Percentiles rank a stretch among this genome's conserved stretches.
Evolutionary conservation across 352 stramenopile genomes (phyloP).

Genomic region (Globisporangium radiosum): DNA sequence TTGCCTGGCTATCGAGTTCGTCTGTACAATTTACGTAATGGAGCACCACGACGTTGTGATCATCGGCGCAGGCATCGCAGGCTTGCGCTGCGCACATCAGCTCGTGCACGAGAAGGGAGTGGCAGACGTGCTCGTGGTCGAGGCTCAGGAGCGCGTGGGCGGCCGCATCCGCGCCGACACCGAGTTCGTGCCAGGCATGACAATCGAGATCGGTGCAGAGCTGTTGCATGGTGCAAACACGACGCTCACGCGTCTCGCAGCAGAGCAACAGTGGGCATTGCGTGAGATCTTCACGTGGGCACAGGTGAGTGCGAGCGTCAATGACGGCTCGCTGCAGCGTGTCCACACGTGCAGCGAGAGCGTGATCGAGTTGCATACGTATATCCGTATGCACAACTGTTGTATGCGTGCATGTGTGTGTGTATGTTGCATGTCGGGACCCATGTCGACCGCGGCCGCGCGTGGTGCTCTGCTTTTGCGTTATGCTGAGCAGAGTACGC

Average conservation of each 20-base stretch:
- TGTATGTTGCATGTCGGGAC: conserved; percentile 11
- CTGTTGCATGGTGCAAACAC: conserved; percentile 73
- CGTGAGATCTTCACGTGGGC: conserved; percentile 84
- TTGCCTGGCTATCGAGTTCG: too few species aligned
- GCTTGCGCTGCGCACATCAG: conserved; percentile 58
- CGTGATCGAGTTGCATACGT: neutral
- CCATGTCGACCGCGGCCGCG: neutral
- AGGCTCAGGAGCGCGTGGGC: conserved; percentile 56
- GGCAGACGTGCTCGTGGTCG: conserved; percentile 65
- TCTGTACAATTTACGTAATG: neutral
- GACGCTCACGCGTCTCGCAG: conserved; percentile 58
- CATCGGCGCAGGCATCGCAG: conserved; percentile 59
- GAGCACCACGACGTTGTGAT: conserved; percentile 62
- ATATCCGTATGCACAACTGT: neutral
- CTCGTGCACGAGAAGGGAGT: conserved; percentile 49
- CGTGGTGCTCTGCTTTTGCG: too few species aligned
- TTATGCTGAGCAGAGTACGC: neutral
- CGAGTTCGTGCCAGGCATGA: conserved; percentile 68
- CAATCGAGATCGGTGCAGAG: conserved; percentile 69
- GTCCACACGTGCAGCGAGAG: neutral
- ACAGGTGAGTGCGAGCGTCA: conserved; percentile 41
- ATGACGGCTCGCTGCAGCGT: neutral
- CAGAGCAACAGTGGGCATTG: conserved; percentile 55
- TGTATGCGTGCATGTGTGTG: conserved; percentile 9
- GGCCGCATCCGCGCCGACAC: conserved; percentile 55